Evolutionary conservation across 805 yeast genomes (phyloP).

Genomic region (Candida namnaoensis): DNA sequence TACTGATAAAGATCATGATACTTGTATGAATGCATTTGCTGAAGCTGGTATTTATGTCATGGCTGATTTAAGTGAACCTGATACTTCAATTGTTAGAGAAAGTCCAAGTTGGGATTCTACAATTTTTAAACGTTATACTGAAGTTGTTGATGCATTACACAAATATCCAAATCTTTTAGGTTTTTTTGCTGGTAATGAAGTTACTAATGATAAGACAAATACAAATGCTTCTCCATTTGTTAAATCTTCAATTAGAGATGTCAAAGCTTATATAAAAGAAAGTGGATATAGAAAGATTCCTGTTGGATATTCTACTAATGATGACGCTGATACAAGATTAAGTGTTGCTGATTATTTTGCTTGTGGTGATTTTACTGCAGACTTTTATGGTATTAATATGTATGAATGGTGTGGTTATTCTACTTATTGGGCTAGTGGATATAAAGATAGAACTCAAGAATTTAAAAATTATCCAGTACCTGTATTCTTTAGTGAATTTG

Average conservation of each 20-base stretch:
- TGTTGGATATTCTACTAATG: constrained; percentile 90
- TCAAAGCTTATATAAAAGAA: constrained; percentile 61
- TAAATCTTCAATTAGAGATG: constrained; percentile 92
- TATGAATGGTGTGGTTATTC: constrained; percentile 83
- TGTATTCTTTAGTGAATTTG: constrained; percentile 73
- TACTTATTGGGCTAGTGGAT: constrained; percentile 56
- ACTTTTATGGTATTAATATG: constrained; percentile 80
- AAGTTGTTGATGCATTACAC: constrained; percentile 74
- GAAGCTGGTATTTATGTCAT: constrained; percentile 89
- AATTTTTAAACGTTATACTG: constrained; percentile 67
- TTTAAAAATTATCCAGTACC: constrained; percentile 63
- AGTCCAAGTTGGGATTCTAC: constrained; percentile 71
- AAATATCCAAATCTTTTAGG: constrained; percentile 80
- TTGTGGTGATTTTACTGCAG: constrained; percentile 64
- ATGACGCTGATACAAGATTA: constrained; percentile 74
- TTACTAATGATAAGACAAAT: constrained; percentile 73
- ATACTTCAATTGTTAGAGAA: constrained; percentile 65
- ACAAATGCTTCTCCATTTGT: constrained; percentile 91
- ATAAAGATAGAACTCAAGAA: constrained; percentile 50
- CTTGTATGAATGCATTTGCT: constrained; percentile 63
- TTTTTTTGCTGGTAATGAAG: constrained; percentile 97
- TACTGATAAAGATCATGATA: constrained; percentile 61
- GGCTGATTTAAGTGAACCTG: constrained; percentile 87
- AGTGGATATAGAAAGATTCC: constrained; percentile 73
- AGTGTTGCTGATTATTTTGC: constrained; percentile 76